Base-by-base conservation (phyloP, 169 alveolate species). In the Plasmodium adleri region DNA sequence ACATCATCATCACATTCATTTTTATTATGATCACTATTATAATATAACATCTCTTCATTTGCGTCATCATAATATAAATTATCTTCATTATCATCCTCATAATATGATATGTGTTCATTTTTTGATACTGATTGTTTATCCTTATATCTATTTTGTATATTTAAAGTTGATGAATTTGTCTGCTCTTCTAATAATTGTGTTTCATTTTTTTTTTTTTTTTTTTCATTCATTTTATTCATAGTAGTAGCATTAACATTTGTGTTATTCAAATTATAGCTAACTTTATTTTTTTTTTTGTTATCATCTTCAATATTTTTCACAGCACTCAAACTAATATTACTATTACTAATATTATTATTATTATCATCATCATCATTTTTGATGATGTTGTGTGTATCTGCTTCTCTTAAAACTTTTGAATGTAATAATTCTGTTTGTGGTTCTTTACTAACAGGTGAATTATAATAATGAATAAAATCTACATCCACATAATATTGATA, bases 401-500 rank as follows among this genome's bases (percentile, higher is more conserved):
- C 47, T 39, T 39, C 47, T 39, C 47, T 39, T 39, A 39, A 4
- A 39, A 7, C 0, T 5, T 4, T 39, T 39, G 47, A 39, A 1
- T 26, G 45, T 12, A 12, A 12, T n/a, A 15, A n/a, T 67, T 24
- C 32, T 28, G 28, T 0, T 67, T 45, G 20, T 28, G 17, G 12
- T n/a, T 67, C 60, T 28, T 13, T 22, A 24, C n/a, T 8, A 12
- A 2, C 32, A 58, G 7, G 43, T 3, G 60, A 15, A 26, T 68
- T 58, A 50, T 83, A 83, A 10, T 83, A 83, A 10, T 83, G 91
- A 15, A 83, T 9, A 56, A 83, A 83, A 49, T 83, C 91, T 0
- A 83, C 73, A 47, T 68, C 91, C n/a, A 83, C 91, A 72, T 83
- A 83, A 47, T 83, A 83, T 64, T 83, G 80, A 39, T 72, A 83